Evolutionary conservation across 192 early-diverging fungal genomes (phyloP).

Genomic region (Allomyces javanicus): DNA sequence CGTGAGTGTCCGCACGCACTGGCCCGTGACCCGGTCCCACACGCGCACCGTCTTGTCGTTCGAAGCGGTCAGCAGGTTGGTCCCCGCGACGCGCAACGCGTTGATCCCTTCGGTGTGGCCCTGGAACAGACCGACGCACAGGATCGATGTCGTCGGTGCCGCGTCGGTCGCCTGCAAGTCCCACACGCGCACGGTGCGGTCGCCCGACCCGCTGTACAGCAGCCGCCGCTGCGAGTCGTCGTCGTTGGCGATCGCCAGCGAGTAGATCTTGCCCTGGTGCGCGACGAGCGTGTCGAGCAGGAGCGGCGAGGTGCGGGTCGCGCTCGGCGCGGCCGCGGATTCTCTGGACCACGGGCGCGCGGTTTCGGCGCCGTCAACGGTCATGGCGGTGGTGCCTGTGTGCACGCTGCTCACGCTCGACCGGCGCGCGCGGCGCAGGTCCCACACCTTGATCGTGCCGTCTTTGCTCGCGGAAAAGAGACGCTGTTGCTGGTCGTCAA

Average conservation of each 20-base stretch:
- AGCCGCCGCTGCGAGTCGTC: constrained; percentile 6
- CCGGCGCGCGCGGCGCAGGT: constrained; percentile 2
- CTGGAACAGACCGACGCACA: constrained; percentile 17
- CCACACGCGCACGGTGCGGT: constrained; percentile 36
- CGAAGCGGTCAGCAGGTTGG: constrained; percentile 12
- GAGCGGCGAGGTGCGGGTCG: neutral
- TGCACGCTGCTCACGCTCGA: neutral
- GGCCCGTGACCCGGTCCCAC: constrained; percentile 29
- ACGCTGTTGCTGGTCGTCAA: constrained; percentile 13
- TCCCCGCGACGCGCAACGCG: constrained; percentile 18
- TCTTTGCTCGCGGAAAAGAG: constrained; percentile 34
- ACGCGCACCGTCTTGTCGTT: constrained; percentile 15
- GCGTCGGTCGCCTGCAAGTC: constrained; percentile 16
- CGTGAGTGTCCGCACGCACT: constrained; percentile 20
- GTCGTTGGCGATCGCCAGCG: constrained; percentile 13
- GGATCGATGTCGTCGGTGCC: too few species aligned
- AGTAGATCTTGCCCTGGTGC: constrained; percentile 31
- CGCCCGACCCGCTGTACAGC: constrained; percentile 28
- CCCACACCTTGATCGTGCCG: constrained; percentile 30
- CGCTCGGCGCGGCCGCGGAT: neutral
- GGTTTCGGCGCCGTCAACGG: neutral
- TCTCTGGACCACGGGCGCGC: too few species aligned
- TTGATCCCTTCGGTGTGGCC: constrained; percentile 35
- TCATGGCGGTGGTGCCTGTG: neutral
- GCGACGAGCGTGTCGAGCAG: constrained; percentile 15